These are phyloP conservation scores for Pseudocercospora fuligena DNA, from an alignment of 2,329 filamentous ascomycete genomes.

Conservation along the genomic window DNA sequence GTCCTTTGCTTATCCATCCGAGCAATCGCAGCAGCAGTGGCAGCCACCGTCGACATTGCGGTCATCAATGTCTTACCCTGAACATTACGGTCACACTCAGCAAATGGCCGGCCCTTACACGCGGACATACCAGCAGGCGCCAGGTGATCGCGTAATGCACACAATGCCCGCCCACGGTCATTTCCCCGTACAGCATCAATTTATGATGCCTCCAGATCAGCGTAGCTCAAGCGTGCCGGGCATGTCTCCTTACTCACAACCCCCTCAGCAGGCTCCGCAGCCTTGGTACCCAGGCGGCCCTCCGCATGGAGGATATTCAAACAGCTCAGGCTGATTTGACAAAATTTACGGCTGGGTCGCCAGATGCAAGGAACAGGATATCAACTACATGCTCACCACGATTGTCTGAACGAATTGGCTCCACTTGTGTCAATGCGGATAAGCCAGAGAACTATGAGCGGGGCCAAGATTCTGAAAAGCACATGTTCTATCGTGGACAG, in stretches of 20 bases:
- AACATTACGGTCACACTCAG: neutral
- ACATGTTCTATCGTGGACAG: neutral
- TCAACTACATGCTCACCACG: neutral
- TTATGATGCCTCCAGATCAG: constrained; percentile 15
- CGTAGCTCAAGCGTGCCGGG: constrained; percentile 17
- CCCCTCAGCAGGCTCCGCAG: constrained; percentile 8
- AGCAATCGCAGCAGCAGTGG: constrained; percentile 19
- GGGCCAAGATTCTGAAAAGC: neutral
- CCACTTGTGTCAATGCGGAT: neutral
- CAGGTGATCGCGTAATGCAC: constrained; percentile 4
- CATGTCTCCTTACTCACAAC: constrained; percentile 8
- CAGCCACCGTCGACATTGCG: constrained; percentile 10
- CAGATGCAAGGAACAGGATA: neutral
- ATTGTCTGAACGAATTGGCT: neutral
- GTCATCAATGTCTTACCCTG: constrained; percentile 18
- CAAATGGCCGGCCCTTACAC: constrained; percentile 7
- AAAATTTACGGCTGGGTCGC: neutral
- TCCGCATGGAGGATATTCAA: constrained; percentile 4
- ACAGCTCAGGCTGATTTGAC: neutral
- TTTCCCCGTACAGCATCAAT: constrained; percentile 14
- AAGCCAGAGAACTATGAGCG: neutral
- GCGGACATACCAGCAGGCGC: neutral
- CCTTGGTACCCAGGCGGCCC: constrained; percentile 14
- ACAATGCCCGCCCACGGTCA: neutral
- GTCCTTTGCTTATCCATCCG: constrained; percentile 4